These are phyloP conservation scores for Sugiyamaella marilandica DNA, from an alignment of 805 yeast species.

Conservation along the genomic window DNA sequence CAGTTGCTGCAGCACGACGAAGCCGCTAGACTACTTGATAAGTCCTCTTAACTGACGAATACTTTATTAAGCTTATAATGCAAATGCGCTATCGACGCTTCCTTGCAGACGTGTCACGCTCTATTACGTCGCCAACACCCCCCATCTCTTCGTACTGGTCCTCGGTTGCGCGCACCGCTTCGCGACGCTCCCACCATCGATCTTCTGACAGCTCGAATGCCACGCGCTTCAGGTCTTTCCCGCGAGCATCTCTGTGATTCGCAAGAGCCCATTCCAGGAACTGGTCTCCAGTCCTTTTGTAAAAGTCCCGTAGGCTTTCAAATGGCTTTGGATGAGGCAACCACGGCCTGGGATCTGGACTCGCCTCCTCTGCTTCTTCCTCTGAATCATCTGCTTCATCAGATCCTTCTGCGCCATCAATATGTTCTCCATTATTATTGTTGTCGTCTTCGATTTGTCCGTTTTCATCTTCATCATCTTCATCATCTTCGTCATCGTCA, in stretches of 20 bases:
- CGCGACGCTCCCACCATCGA: slow-evolving; percentile 99
- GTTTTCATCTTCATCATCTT: slow-evolving; percentile 58
- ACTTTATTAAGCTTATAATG: too few species aligned
- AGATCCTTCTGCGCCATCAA: slow-evolving; percentile 54
- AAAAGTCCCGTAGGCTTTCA: slow-evolving; percentile 77
- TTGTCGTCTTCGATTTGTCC: slow-evolving; percentile 41
- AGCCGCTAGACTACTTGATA: too few species aligned
- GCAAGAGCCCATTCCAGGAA: slow-evolving; percentile 93
- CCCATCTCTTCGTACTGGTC: slow-evolving; percentile 86
- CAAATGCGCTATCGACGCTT: slow-evolving; percentile 8
- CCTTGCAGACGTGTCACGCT: slow-evolving; percentile 46
- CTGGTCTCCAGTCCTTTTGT: slow-evolving; percentile 77
- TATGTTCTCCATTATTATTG: slow-evolving; percentile 56
- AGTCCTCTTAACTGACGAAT: too few species aligned
- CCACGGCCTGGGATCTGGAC: slow-evolving; percentile 94
- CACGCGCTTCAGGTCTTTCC: slow-evolving; percentile 81
- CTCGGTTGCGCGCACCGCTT: slow-evolving; percentile 80
- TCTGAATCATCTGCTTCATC: slow-evolving; percentile 65
- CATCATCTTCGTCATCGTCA: slow-evolving; percentile 72
- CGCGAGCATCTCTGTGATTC: slow-evolving; percentile 77
- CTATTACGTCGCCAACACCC: slow-evolving; percentile 84
- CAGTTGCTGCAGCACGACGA: too few species aligned
- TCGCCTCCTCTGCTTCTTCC: slow-evolving; percentile 58
- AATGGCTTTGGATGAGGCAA: slow-evolving; percentile 95
- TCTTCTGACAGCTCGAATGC: slow-evolving; percentile 89